A percentile compares a stretch with the other conserved stretches of the same genome.
These are phyloP conservation scores for Globisporangium iwayamae DNA, from an alignment of 352 stramenopile species.

Conservation along the genomic window DNA sequence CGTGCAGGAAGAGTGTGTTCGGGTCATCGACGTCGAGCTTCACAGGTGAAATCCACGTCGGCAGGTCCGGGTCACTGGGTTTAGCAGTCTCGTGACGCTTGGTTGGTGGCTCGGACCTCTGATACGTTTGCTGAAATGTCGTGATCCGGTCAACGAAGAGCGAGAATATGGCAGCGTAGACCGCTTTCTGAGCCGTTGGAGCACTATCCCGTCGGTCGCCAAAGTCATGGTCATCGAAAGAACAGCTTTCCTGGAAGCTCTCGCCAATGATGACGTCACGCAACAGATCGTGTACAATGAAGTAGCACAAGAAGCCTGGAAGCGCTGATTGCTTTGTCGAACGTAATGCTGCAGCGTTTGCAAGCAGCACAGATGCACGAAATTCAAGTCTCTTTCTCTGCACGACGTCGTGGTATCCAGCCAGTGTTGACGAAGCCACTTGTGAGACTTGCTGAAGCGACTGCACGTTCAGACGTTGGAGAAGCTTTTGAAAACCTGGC, in stretches of 20 bases:
- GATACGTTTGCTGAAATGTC: conserved; percentile 23
- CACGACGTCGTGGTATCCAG: background rate
- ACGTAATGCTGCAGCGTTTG: background rate
- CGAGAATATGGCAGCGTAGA: conserved; percentile 19
- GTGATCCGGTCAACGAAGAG: conserved; percentile 28
- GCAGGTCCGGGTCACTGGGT: conserved; percentile 19
- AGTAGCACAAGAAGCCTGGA: conserved; percentile 28
- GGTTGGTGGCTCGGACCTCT: background rate
- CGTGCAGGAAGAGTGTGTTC: conserved; percentile 34
- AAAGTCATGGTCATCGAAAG: background rate
- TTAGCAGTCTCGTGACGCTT: background rate
- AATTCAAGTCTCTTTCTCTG: background rate
- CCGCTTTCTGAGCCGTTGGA: background rate
- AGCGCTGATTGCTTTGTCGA: background rate
- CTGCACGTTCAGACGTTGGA: background rate
- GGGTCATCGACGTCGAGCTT: conserved; percentile 35
- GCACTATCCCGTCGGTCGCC: no score
- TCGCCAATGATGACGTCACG: conserved; percentile 30
- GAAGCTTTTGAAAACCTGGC: background rate
- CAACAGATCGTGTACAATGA: conserved; percentile 37
- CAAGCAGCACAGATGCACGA: background rate
- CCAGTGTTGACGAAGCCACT: background rate
- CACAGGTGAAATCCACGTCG: conserved; percentile 35
- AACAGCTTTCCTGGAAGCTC: conserved; percentile 9
- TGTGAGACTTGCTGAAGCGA: conserved; percentile 4